phyloP scores from a whole-genome alignment of 495 filamentous ascomycete species.

The Penicillium paxilli region DNA sequence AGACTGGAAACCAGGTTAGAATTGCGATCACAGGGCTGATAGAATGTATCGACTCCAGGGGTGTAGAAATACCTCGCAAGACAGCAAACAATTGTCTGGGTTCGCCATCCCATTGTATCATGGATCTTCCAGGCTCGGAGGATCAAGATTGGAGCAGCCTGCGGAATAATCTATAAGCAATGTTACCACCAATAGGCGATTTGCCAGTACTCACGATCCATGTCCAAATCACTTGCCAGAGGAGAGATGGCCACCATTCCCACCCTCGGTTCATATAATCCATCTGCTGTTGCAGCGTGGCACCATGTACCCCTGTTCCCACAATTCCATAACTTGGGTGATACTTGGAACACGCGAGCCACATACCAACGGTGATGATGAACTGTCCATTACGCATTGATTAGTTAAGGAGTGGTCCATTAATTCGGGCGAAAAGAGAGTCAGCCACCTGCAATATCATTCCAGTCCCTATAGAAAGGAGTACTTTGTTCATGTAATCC shows the following conservation, averaged over 20 bases:
- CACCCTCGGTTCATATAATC: conserved; percentile 4
- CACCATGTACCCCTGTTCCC: conserved; percentile 5
- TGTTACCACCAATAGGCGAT: too few relatives aligned
- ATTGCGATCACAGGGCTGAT: too few relatives aligned
- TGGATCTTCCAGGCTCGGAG: conserved; percentile 5
- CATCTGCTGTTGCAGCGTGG: conserved; percentile 1
- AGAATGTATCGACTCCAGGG: too few relatives aligned
- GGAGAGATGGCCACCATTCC: conserved; percentile 12
- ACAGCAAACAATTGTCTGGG: conserved; percentile 11
- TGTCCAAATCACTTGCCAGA: conserved; percentile 13
- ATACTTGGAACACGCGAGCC: conserved; percentile 10
- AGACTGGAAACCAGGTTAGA: conserved; percentile 6
- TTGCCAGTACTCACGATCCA: conserved; percentile 16
- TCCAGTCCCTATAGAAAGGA: conserved; percentile 5
- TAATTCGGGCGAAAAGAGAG: too few relatives aligned
- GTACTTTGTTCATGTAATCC: conserved; percentile 5
- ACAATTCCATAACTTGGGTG: conserved; percentile 10
- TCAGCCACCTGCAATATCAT: too few relatives aligned
- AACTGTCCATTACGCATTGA: too few relatives aligned
- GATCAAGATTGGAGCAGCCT: conserved; percentile 12
- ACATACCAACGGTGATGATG: conserved; percentile 8
- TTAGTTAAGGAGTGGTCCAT: too few relatives aligned
- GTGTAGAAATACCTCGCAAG: conserved; percentile 4
- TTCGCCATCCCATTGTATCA: conserved; percentile 14
- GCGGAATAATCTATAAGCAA: background rate